phyloP scores from a whole-genome alignment of 495 filamentous ascomycete genomes.

The Hyaloscypha variabilis region DNA sequence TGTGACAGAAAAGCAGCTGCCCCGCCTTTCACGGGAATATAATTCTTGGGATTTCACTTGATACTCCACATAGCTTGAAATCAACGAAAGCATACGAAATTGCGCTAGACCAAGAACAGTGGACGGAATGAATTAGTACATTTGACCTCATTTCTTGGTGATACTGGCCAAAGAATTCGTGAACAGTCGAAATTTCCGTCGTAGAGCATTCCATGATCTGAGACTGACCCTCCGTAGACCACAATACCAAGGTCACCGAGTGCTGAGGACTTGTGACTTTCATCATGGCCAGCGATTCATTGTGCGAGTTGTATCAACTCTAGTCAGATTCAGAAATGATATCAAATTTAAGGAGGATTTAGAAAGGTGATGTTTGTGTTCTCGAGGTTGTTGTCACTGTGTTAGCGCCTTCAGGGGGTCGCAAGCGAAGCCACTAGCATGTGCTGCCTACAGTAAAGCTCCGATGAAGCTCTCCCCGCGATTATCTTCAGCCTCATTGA shows the following conservation, averaged over 20 bases:
- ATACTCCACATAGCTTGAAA: neutral
- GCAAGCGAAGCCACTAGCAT: conserved; percentile 13
- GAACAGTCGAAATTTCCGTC: no score
- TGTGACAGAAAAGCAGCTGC: neutral
- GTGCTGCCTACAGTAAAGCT: conserved; percentile 5
- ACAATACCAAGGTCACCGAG: no score
- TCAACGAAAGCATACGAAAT: neutral
- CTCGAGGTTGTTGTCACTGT: neutral
- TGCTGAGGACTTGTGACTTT: no score
- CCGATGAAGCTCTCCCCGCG: conserved; percentile 23
- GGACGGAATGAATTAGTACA: neutral
- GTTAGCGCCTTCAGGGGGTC: neutral
- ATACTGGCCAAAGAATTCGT: no score
- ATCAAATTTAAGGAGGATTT: no score
- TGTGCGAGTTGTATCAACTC: no score
- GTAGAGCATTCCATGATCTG: no score
- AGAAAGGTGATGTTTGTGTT: neutral
- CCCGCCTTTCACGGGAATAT: neutral
- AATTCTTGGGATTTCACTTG: neutral
- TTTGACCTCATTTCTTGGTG: neutral
- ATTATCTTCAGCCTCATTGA: conserved; percentile 25
- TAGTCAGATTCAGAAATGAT: no score
- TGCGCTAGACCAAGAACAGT: neutral
- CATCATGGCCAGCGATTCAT: no score
- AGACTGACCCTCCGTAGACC: no score